These are phyloP conservation scores for Lunularia cruciata DNA, from an alignment of 225 moss, liverwort and hornwort genomes.

Conservation along the genomic window DNA sequence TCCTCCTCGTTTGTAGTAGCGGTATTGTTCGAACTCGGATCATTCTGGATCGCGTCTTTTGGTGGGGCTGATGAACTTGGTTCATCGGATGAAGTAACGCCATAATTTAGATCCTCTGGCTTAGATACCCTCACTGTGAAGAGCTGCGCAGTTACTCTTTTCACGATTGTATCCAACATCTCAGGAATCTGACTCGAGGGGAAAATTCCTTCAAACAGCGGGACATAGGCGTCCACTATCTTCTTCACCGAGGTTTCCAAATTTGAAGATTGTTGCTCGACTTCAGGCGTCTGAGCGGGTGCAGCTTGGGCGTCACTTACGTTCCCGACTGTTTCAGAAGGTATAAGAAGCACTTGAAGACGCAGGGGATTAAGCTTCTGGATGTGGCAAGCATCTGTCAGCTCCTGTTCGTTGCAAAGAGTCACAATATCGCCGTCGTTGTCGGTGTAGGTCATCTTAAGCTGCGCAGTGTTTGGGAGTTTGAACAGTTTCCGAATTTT, in stretches of 20 bases:
- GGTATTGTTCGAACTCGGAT: too few species aligned
- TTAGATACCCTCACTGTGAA: conserved; percentile 34
- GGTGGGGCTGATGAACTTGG: background rate
- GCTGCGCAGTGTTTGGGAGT: conserved; percentile 43
- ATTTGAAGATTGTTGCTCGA: too few species aligned
- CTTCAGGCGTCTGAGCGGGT: too few species aligned
- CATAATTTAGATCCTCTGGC: conserved; percentile 3
- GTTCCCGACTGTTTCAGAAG: background rate
- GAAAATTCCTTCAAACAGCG: background rate
- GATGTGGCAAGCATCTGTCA: conserved; percentile 55
- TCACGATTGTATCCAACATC: conserved; percentile 13
- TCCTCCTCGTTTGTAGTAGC: too few species aligned
- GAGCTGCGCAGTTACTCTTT: conserved; percentile 8
- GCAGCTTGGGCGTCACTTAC: too few species aligned
- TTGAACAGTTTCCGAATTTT: conserved; percentile 59
- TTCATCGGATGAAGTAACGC: conserved; percentile 3
- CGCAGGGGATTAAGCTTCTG: conserved; percentile 72
- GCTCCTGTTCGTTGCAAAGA: conserved; percentile 57
- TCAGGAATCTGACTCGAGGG: conserved; percentile 5
- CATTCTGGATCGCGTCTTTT: too few species aligned
- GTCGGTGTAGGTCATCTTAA: conserved; percentile 62
- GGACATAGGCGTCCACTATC: conserved; percentile 4
- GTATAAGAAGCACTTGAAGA: conserved; percentile 33
- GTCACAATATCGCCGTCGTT: conserved; percentile 70
- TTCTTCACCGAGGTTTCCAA: too few species aligned